These are phyloP conservation scores for Scheffersomyces insectosa DNA, from an alignment of 1,139 yeast species.

Conservation along the genomic window DNA sequence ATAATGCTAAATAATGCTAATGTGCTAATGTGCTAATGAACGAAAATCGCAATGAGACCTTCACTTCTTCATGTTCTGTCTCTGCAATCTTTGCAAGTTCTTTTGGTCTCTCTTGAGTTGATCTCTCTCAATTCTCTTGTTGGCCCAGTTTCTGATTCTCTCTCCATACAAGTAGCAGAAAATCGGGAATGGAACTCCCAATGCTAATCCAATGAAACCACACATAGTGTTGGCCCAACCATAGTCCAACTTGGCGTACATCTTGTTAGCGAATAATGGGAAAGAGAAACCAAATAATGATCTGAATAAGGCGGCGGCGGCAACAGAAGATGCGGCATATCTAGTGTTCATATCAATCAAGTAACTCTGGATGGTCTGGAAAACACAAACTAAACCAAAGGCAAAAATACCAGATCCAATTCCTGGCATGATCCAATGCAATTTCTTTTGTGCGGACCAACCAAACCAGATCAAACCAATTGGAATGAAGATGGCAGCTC, in stretches of 20 bases:
- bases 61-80: conserved; percentile 9
- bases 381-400: conserved; percentile 45
- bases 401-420: conserved; percentile 46
- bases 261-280: conserved; percentile 42
- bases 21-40: no score
- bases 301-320: conserved; percentile 50
- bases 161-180: conserved; percentile 44
- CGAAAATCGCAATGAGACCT: background rate
- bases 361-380: conserved; percentile 44
- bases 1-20: no score
- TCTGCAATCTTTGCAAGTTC: conserved; percentile 30
- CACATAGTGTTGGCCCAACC: conserved; percentile 52
- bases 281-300: conserved; percentile 44
- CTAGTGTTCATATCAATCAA: conserved; percentile 47
- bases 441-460: conserved; percentile 42
- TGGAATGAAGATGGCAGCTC: conserved; percentile 38
- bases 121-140: conserved; percentile 31
- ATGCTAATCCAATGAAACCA: conserved; percentile 37
- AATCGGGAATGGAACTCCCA: conserved; percentile 49
- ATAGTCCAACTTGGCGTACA: conserved; percentile 41
- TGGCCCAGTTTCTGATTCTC: conserved; percentile 36
- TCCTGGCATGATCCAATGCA: conserved; percentile 51
- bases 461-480: conserved; percentile 48
- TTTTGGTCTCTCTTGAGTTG: conserved; percentile 35
- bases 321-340: conserved; percentile 46